Conservation (phyloP, 2,329 filamentous ascomycete species). For the Botrytis elliptica region DNA sequence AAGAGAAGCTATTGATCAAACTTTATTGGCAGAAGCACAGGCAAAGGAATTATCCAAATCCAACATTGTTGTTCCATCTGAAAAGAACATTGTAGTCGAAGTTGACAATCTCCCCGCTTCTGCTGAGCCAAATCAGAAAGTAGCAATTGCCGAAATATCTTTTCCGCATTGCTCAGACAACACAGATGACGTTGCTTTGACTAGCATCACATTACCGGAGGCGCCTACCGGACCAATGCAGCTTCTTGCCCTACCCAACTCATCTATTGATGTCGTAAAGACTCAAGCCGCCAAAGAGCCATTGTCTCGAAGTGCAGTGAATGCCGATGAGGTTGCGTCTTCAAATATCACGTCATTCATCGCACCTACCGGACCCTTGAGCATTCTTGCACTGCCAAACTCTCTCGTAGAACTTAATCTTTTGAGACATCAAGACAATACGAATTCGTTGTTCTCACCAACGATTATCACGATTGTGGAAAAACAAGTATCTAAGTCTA, state of each 20-base stretch:
- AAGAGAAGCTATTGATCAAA: slow-evolving; percentile 77
- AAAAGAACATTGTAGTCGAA: not conserved
- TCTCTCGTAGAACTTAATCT: slow-evolving; percentile 15
- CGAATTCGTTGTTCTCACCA: not conserved
- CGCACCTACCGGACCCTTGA: slow-evolving; percentile 35
- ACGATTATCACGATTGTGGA: not conserved
- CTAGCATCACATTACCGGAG: not conserved
- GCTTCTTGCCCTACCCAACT: slow-evolving; percentile 55
- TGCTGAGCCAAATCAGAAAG: not conserved
- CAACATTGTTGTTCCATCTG: not conserved
- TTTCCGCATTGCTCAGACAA: not conserved
- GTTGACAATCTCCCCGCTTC: not conserved
- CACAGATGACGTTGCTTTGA: not conserved
- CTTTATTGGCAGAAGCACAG: slow-evolving; percentile 54
- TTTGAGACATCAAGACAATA: not conserved
- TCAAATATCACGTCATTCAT: not conserved
- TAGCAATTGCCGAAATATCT: not conserved
- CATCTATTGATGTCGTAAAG: not conserved
- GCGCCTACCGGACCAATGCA: slow-evolving; percentile 39
- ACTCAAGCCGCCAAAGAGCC: not conserved
- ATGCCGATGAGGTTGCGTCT: slow-evolving; percentile 37
- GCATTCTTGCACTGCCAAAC: slow-evolving; percentile 57
- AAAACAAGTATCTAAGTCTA: not conserved
- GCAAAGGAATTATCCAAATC: not conserved
- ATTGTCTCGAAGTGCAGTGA: not conserved